phyloP scores from a whole-genome alignment of 495 filamentous ascomycete genomes.

The Penicillium goetzii region DNA sequence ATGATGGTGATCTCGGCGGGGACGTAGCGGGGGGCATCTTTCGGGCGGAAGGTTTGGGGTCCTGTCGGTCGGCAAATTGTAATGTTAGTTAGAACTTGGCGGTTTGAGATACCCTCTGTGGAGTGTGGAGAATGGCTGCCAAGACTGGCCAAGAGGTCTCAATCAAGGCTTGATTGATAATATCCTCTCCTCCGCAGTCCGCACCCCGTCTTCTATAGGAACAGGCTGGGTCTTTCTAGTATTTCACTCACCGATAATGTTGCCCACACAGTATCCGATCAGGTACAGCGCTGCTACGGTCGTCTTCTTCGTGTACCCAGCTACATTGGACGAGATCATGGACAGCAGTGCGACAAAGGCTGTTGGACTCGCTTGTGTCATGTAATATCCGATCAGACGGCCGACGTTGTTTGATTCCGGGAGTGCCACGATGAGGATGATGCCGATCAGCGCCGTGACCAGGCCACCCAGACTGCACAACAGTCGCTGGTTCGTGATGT shows the following conservation, averaged over 20 bases:
- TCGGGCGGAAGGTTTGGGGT: slow-evolving; percentile 62
- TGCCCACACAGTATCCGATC: slow-evolving; percentile 62
- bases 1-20: slow-evolving; percentile 72
- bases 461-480: slow-evolving; percentile 47
- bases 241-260: slow-evolving; percentile 45
- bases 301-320: slow-evolving; percentile 77
- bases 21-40: slow-evolving; percentile 63
- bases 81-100: neutral
- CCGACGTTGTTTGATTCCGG: slow-evolving; percentile 62
- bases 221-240: slow-evolving; percentile 3
- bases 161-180: neutral
- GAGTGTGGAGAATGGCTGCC: neutral
- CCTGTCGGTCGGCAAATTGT: slow-evolving; percentile 27
- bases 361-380: slow-evolving; percentile 62
- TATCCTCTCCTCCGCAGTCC: neutral
- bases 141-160: neutral
- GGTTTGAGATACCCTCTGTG: neutral
- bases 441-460: slow-evolving; percentile 49
- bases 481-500: slow-evolving; percentile 60
- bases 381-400: slow-evolving; percentile 65
- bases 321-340: slow-evolving; percentile 66
- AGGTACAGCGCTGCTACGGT: slow-evolving; percentile 71
- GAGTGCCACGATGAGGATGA: slow-evolving; percentile 68
- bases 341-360: slow-evolving; percentile 50
- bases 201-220: neutral